Base-by-base conservation (phyloP, 2,329 filamentous ascomycete species). In the Colletotrichum scovillei region DNA sequence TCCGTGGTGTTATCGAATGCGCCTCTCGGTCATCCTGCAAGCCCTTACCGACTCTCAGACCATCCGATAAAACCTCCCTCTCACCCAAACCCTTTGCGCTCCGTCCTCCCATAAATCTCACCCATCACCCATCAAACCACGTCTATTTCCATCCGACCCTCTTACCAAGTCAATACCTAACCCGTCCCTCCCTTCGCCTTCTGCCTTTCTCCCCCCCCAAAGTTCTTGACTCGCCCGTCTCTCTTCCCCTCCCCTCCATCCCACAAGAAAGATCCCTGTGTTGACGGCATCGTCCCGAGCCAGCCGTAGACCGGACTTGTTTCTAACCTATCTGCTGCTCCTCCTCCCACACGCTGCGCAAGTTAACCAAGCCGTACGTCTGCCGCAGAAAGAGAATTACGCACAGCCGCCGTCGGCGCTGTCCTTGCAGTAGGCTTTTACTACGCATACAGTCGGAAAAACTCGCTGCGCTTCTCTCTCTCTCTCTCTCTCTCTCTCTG, bases 1-100 rank as follows among this genome's bases (percentile, higher is more conserved):
- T n/a, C 12, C 3, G 38, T 12, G 19, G 22, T 38, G 3, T 56
- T 24, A 3, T 65, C 9, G 19, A 56, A 56, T 57, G 22, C 55
- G 26, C 55, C 24, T 32, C 28, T 57, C 55, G 42, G 24, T 55
- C 52, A 55, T 26, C 52, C 46, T 22, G 7, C 19, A 49, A 22
- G 42, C 42, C 24, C 32, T 57, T 24, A 46, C 30, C 38, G 63
- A 64, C 70, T 49, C 70, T 64, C 69, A 59, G 66, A 73, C 66
- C 70, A 55, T 69, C 66, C 26, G 42, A 56, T 60, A 12, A 38
- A 55, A 19, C 59, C 59, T 38, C 59, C 26, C 26, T 38, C 52
- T 55, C 60, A 64, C 42, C 67, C 38, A 11, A 14, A 30, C 32
- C 30, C 60, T 69, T 63, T 53, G 19, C 66, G 16, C 28, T 4